Conservation (phyloP, 108 stramenopile genomes). For the Discostella pseudostelligera region DNA sequence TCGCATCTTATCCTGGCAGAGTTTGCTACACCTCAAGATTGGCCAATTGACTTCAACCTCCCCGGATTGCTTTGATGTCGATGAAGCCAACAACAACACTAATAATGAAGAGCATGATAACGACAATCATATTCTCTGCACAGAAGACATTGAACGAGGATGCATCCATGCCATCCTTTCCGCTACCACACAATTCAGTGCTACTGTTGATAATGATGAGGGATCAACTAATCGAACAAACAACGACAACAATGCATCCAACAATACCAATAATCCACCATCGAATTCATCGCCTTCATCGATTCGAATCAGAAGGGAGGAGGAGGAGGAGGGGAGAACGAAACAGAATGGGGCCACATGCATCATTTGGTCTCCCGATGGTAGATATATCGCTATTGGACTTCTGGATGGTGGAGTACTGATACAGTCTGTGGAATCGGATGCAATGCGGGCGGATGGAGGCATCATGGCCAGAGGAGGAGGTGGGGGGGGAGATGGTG, state of each 20-base stretch:
- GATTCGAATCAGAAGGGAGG: neutral
- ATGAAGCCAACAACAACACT: neutral
- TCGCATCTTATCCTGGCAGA: constrained; percentile 66
- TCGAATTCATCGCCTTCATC: neutral
- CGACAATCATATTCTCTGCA: no score
- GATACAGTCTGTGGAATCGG: constrained; percentile 58
- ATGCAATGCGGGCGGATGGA: constrained; percentile 4
- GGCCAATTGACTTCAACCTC: constrained; percentile 9
- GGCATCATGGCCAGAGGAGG: neutral
- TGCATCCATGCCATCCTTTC: neutral
- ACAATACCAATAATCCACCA: neutral
- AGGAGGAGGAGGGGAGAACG: neutral
- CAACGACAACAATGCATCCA: neutral
- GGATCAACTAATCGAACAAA: neutral
- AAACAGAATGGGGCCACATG: constrained; percentile 1
- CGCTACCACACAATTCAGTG: no score
- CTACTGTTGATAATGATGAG: neutral
- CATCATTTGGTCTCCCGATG: constrained; percentile 73
- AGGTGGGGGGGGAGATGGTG: neutral
- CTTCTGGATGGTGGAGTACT: constrained; percentile 41
- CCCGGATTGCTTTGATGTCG: neutral
- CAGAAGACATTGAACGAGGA: neutral
- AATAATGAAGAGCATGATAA: neutral
- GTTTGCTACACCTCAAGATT: constrained; percentile 40
- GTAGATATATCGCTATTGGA: constrained; percentile 63